Evolutionary conservation across 768 basidiomycete species (phyloP).

Genomic region (Scleroderma bovista): DNA sequence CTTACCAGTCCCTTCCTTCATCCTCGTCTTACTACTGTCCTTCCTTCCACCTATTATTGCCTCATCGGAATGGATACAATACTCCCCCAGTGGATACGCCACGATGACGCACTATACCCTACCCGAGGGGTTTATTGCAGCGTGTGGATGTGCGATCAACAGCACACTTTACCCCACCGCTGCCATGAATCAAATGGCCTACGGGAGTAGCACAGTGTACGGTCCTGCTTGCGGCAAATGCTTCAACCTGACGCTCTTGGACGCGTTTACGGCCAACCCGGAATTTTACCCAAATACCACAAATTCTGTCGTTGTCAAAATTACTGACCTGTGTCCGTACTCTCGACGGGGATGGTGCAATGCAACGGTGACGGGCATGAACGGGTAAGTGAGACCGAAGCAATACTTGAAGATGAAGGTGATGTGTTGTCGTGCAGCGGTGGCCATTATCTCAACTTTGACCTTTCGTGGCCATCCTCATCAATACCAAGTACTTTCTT

Average conservation of each 20-base stretch:
- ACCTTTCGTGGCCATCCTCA: conserved; percentile 70
- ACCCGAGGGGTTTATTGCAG: conserved; percentile 44
- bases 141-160: conserved; percentile 69
- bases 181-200: conserved; percentile 76
- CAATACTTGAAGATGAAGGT: background rate
- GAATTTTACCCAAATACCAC: conserved; percentile 60
- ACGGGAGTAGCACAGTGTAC: conserved; percentile 64
- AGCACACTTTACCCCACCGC: conserved; percentile 72
- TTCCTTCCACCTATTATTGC: conserved; percentile 20
- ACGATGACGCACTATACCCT: conserved; percentile 75
- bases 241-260: conserved; percentile 70
- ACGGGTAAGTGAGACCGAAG: conserved; percentile 44
- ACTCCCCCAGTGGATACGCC: conserved; percentile 56
- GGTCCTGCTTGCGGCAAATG: conserved; percentile 75
- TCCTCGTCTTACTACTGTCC: conserved; percentile 18
- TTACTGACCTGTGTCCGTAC: conserved; percentile 76
- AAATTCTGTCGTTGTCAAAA: conserved; percentile 66
- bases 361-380: conserved; percentile 54
- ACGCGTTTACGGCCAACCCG: conserved; percentile 60
- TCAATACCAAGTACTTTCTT: conserved; percentile 71
- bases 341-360: conserved; percentile 64
- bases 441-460: conserved; percentile 72
- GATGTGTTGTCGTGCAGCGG: conserved; percentile 39
- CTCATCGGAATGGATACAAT: conserved; percentile 58
- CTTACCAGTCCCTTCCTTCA: conserved; percentile 16